A percentile compares a stretch with the other conserved stretches of the same genome.
Evolutionary conservation across 1,139 yeast species (phyloP).

Genomic region (Sugiyamaella xylanicola): DNA sequence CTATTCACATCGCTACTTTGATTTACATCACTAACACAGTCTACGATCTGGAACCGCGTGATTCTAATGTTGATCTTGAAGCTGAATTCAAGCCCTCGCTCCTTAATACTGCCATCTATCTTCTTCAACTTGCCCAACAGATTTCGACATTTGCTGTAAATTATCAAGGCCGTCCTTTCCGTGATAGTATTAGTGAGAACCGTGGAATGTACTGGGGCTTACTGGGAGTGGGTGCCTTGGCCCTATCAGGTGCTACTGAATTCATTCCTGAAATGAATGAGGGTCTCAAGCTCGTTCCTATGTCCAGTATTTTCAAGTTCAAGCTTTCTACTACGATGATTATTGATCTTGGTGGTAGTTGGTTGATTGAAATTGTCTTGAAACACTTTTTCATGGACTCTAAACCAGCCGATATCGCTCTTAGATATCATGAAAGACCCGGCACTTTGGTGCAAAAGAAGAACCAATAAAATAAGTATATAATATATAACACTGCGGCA

Average conservation of each 20-base stretch:
- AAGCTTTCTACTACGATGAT: constrained; percentile 74
- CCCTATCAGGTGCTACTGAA: constrained; percentile 91
- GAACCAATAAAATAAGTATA: constrained; percentile 30
- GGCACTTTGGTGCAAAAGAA: constrained; percentile 38
- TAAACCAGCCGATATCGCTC: constrained; percentile 88
- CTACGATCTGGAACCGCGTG: constrained; percentile 87
- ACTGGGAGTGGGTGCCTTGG: constrained; percentile 85
- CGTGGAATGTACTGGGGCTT: constrained; percentile 97
- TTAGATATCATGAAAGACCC: constrained; percentile 40
- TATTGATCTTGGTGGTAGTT: constrained; percentile 74
- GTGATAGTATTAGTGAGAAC: constrained; percentile 86
- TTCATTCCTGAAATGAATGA: constrained; percentile 92
- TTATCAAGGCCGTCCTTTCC: constrained; percentile 96
- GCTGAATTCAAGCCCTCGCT: constrained; percentile 86
- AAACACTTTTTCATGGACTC: constrained; percentile 88
- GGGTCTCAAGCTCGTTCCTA: constrained; percentile 87
- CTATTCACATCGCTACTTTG: constrained; percentile 82
- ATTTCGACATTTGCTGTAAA: constrained; percentile 97
- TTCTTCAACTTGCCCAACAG: constrained; percentile 92
- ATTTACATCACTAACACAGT: constrained; percentile 82
- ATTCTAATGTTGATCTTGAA: constrained; percentile 84
- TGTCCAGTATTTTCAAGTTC: constrained; percentile 71
- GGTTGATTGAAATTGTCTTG: constrained; percentile 76
- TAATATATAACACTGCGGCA: constrained; percentile 1
- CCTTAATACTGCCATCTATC: constrained; percentile 93